Percentiles rank a stretch among this genome's conserved stretches.
Conservation (phyloP, 768 basidiomycete genomes). For the Podaxis rugospora region DNA sequence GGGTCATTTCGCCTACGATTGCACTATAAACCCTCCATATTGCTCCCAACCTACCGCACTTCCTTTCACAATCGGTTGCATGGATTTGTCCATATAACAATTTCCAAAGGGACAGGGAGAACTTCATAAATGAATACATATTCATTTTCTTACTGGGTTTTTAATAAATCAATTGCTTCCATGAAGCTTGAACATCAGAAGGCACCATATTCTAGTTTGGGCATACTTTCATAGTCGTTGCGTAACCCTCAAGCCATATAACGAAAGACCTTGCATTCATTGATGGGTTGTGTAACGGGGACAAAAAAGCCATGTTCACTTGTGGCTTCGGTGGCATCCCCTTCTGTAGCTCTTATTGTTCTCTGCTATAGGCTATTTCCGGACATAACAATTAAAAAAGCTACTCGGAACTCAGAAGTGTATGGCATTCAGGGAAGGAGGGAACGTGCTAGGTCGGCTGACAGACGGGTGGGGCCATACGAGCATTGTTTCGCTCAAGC, state of each 20-base stretch:
- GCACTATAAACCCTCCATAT: no score
- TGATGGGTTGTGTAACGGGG: neutral
- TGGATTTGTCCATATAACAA: no score
- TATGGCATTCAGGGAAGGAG: neutral
- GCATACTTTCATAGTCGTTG: no score
- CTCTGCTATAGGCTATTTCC: neutral
- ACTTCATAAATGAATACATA: no score
- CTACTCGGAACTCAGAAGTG: neutral
- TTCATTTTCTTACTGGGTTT: no score
- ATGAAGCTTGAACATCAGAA: no score
- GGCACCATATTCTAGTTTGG: no score
- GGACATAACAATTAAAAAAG: neutral
- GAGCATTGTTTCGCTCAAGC: neutral
- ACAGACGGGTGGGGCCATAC: neutral
- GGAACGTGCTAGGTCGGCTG: neutral
- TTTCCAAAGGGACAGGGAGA: no score
- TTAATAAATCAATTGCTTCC: no score
- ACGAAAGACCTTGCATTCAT: neutral
- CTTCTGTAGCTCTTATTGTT: neutral
- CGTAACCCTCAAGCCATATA: neutral
- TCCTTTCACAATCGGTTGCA: no score
- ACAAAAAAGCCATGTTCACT: neutral
- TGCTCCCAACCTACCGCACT: no score
- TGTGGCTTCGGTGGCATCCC: neutral
- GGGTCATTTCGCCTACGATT: no score